Evolutionary conservation across 768 basidiomycete genomes (phyloP).

Genomic region (Trametes elegans): DNA sequence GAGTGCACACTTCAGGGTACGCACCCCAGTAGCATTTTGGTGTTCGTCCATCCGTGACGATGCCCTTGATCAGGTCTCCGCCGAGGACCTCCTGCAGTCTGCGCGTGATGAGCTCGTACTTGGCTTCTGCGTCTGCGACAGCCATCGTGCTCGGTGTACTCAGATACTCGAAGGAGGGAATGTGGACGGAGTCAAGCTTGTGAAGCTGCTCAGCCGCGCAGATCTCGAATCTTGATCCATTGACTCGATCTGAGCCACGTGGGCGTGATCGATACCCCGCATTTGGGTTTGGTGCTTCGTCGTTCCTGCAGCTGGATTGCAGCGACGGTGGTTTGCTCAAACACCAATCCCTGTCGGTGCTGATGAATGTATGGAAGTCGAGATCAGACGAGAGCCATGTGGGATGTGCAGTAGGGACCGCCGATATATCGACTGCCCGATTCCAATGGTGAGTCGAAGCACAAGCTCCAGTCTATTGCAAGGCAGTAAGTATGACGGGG

Average conservation of each 20-base stretch:
- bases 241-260: conserved; percentile 9
- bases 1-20: conserved; percentile 33
- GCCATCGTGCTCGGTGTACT: no score
- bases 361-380: no score
- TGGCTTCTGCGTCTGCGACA: conserved; percentile 39
- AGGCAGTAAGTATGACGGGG: no score
- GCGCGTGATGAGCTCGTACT: conserved; percentile 82
- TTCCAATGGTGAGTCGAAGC: no score
- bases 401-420: no score
- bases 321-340: no score
- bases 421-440: no score
- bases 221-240: background rate
- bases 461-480: no score
- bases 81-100: conserved; percentile 87
- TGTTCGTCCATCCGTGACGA: conserved; percentile 71
- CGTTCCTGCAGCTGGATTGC: background rate
- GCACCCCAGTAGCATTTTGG: conserved; percentile 92
- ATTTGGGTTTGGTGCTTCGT: background rate
- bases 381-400: no score
- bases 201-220: background rate
- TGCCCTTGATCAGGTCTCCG: conserved; percentile 76
- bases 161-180: background rate
- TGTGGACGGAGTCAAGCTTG: background rate
- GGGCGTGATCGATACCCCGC: background rate
- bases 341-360: no score